Evolutionary conservation across 148 eudicot genomes (phyloP).

Genomic region (Fagopyrum homotropicum): DNA sequence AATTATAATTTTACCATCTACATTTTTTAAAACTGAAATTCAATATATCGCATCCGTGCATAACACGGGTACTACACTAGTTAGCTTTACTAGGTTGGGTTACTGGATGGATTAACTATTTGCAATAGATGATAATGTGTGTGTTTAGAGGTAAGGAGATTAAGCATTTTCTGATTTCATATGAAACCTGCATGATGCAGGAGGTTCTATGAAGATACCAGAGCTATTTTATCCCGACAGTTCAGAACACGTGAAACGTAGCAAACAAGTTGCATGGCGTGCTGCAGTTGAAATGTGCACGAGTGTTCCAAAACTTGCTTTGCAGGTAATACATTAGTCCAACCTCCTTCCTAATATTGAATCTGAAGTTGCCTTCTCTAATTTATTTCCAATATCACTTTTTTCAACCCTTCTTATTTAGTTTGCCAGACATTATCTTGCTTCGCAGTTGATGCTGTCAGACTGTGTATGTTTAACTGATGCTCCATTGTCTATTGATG

Average conservation of each 20-base stretch:
- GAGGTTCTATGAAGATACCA: constrained; percentile 67
- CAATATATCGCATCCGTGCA: too few species aligned
- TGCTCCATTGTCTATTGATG: neutral
- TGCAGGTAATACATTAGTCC: constrained; percentile 47
- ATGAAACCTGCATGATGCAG: constrained; percentile 32
- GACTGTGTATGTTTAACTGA: neutral
- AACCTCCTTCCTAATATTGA: constrained; percentile 1
- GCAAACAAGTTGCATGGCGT: constrained; percentile 60
- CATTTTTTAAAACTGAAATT: too few species aligned
- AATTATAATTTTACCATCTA: too few species aligned
- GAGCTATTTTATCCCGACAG: constrained; percentile 58
- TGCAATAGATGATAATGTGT: neutral
- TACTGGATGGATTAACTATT: neutral
- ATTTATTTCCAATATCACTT: neutral
- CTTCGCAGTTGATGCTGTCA: neutral
- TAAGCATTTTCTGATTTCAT: neutral
- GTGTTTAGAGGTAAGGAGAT: neutral
- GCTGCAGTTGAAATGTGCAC: constrained; percentile 71
- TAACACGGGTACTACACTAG: too few species aligned
- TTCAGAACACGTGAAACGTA: constrained; percentile 64
- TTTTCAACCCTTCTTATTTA: neutral
- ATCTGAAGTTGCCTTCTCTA: neutral
- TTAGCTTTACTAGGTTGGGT: neutral
- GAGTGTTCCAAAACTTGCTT: constrained; percentile 78
- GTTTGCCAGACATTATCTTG: neutral